phyloP scores from a whole-genome alignment of 73 alveolate genomes.

The Blepharisma stoltei region DNA sequence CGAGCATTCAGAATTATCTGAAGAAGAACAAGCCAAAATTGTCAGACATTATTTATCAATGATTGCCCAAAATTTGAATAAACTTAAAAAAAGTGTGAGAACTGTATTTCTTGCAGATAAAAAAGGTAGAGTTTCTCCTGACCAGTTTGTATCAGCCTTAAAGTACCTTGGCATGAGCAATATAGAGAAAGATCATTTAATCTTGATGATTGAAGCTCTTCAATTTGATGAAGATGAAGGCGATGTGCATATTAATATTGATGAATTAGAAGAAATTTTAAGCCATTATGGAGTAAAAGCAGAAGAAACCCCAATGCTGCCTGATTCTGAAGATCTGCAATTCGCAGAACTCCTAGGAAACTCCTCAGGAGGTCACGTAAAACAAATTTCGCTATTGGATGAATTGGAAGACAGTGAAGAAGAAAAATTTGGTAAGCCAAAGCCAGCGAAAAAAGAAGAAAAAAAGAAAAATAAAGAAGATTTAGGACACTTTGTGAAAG shows the following conservation, averaged over 20 bases:
- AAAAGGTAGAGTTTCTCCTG: background rate
- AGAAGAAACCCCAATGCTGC: background rate
- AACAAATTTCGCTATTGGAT: background rate
- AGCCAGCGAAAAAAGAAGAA: too few relatives aligned
- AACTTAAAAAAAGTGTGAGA: background rate
- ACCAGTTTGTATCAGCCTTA: background rate
- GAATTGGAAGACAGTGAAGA: background rate
- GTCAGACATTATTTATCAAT: background rate
- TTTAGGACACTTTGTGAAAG: background rate
- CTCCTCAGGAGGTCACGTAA: too few relatives aligned
- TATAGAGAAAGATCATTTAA: background rate
- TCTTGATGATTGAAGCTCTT: background rate
- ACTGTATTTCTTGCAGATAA: background rate
- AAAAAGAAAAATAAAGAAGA: background rate
- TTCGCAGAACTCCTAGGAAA: too few relatives aligned
- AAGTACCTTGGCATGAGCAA: background rate
- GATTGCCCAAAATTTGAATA: background rate
- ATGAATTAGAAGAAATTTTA: slow-evolving; percentile 10
- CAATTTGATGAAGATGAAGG: background rate
- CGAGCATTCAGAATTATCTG: background rate
- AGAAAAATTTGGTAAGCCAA: background rate
- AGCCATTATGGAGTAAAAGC: slow-evolving; percentile 8
- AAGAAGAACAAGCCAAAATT: slow-evolving; percentile 1
- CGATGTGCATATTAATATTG: background rate
- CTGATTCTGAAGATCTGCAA: too few relatives aligned